Evolutionary conservation across 371 early-diverging fungal species (phyloP), one percentile per base, ranked within the genome.

Genomic region (Syncephalastrum monosporum): DNA sequence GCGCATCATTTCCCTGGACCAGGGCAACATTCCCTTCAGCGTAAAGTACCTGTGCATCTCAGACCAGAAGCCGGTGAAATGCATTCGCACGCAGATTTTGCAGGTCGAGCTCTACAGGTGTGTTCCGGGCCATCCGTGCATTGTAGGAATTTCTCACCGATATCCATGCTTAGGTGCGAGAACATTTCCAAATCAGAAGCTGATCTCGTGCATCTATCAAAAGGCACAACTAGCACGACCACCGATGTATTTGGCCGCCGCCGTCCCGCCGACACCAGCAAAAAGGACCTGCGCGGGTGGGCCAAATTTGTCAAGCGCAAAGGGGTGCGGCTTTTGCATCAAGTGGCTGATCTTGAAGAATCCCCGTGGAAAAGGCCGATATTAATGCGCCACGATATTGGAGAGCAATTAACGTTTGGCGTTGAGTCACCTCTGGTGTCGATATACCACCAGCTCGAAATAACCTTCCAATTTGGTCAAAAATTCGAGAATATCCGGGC

Each of bases 31-130:
- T 25, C 68, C 72, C 15, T 45, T 70, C 43, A 66, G 72, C 3
- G 54, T 75, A 19, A 69, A 70, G 50, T 70, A 68, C 42, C 46
- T 75, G 1, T 62, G 68, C 25, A 65, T 75, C 47, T 64, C 72
- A 10, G 56, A 59, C 47, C 67, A 75, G 42, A 69, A 70, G 43
- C 58, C 62, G 0, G 72, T 75, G 15, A 45, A 63, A 25, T 47
- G 53, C 7, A 70, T 75, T 19, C 47, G 65, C 8, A 72, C 76
- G 6, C 65, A 67, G 33, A 44, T 75, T 10, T 29, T 75, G 8
- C 76, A 75, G 50, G 57, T 70, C 42, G 76, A 75, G 49, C 33
- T 66, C 16, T 72, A 70, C 45, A 75, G 70, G 76, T 72, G 66
- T 47, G 21, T 23, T 17, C n/a, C 27, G 5, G 23, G 13, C 15